Conservation (phyloP, 1,284 basidiomycete genomes). For the Microstroma glucosiphilum region DNA sequence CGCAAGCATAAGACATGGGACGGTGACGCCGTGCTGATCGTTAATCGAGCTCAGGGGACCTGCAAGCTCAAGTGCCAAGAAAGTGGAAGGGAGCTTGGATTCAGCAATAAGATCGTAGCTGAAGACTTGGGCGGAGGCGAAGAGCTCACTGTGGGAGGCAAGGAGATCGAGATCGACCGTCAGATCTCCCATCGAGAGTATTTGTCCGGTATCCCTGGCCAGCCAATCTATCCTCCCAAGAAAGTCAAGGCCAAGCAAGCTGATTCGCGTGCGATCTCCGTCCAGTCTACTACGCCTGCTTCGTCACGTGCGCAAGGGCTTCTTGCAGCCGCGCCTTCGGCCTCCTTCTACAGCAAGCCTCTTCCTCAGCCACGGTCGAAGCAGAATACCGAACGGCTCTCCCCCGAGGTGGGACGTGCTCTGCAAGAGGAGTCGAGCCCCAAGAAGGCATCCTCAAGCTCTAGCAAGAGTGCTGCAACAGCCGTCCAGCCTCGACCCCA, state of each 20-base stretch:
- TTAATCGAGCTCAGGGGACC: conserved; percentile 25
- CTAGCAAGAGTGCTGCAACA: background rate
- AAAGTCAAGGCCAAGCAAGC: conserved; percentile 14
- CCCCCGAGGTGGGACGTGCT: background rate
- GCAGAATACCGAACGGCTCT: conserved; percentile 2
- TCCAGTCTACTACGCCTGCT: background rate
- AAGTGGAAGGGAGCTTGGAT: conserved; percentile 25
- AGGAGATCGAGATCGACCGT: conserved; percentile 32
- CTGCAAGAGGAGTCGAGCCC: background rate
- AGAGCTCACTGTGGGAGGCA: conserved; percentile 30
- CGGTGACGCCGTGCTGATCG: conserved; percentile 52
- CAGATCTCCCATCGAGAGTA: conserved; percentile 21
- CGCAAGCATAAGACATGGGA: conserved; percentile 87
- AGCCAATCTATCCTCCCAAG: conserved; percentile 19
- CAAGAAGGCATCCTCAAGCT: background rate
- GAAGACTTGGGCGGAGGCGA: conserved; percentile 26
- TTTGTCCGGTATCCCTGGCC: conserved; percentile 8
- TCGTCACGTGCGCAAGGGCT: background rate
- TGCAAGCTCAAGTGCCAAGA: conserved; percentile 34
- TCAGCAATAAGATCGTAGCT: conserved; percentile 19
- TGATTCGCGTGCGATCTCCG: background rate
- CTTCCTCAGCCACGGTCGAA: background rate
- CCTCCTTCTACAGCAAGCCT: conserved; percentile 27
- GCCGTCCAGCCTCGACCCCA: conserved; percentile 1
- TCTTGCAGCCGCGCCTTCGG: conserved; percentile 21